Evolutionary conservation across 2,329 filamentous ascomycete genomes (phyloP).

Genomic region (Scedosporium minutisporum): DNA sequence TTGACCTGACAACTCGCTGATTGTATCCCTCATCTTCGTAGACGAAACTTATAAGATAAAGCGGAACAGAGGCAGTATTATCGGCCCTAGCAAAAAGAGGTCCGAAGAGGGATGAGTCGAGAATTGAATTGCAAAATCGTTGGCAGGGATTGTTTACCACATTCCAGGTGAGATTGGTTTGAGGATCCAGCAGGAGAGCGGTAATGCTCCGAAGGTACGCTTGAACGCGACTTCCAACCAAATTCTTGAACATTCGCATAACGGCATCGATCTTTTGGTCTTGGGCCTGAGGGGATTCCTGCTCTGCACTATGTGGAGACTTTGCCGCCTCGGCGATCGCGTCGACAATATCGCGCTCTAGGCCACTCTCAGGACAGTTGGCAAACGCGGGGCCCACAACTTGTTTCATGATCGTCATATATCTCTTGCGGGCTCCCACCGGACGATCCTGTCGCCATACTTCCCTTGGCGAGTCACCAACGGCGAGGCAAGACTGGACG

Average conservation of each 20-base stretch:
- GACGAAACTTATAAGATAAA: slow-evolving; percentile 31
- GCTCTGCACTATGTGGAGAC: background rate
- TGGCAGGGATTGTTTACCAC: slow-evolving; percentile 26
- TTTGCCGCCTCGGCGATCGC: slow-evolving; percentile 12
- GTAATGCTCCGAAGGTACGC: slow-evolving; percentile 22
- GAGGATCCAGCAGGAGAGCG: slow-evolving; percentile 17
- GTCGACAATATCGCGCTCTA: background rate
- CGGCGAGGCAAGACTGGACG: background rate
- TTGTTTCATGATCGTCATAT: slow-evolving; percentile 30
- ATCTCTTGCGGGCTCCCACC: slow-evolving; percentile 16
- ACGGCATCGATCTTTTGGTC: background rate
- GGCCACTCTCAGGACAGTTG: slow-evolving; percentile 13
- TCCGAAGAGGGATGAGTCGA: slow-evolving; percentile 21
- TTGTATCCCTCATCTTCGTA: slow-evolving; percentile 19
- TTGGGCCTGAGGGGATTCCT: background rate
- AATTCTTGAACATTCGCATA: slow-evolving; percentile 14
- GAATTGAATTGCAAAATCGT: slow-evolving; percentile 25
- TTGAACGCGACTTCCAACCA: slow-evolving; percentile 15
- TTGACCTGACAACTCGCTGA: slow-evolving; percentile 17
- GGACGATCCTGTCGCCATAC: background rate
- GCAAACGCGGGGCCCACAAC: slow-evolving; percentile 26
- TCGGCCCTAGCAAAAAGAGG: slow-evolving; percentile 14
- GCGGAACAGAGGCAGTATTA: slow-evolving; percentile 8
- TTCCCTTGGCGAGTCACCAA: background rate
- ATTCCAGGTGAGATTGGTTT: slow-evolving; percentile 20